Conservation (phyloP, 345 rosid genomes). For the Brassica juncea region DNA sequence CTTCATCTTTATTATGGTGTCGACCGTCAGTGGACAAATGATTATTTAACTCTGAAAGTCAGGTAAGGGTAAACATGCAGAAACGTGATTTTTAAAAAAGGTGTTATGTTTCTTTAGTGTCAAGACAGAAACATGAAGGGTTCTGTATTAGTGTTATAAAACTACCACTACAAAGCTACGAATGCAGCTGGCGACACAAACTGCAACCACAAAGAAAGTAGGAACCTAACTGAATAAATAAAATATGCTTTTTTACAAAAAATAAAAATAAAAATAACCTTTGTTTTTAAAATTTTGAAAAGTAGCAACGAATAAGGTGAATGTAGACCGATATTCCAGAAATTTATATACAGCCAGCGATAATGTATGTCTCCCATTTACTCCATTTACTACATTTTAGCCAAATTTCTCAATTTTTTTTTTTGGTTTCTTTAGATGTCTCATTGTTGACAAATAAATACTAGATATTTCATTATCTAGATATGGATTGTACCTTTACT, state of each 20-base stretch:
- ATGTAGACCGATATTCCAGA: not conserved
- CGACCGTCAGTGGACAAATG: constrained; percentile 33
- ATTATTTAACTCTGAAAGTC: constrained; percentile 22
- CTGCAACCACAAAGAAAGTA: not conserved
- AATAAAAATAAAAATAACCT: not conserved
- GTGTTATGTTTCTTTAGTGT: not conserved
- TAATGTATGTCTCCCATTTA: not conserved
- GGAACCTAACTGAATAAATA: not conserved
- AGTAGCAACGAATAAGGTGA: not conserved
- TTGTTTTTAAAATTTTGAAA: not conserved
- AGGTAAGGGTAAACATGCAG: constrained; percentile 39
- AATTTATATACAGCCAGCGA: not conserved
- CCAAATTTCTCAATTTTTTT: not conserved
- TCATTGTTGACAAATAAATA: not conserved
- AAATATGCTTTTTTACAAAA: not conserved
- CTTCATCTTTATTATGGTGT: constrained; percentile 1
- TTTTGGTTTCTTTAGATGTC: not conserved
- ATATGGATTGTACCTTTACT: not conserved
- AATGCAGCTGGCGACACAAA: not conserved
- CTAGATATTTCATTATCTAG: not conserved
- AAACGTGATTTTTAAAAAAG: constrained; percentile 33
- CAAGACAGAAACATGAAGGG: constrained; percentile 22
- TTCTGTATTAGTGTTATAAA: constrained; percentile 28
- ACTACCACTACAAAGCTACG: constrained; percentile 10
- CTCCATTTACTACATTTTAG: not conserved